Base-by-base conservation (phyloP, 345 rosid species). In the Firmiana major region DNA sequence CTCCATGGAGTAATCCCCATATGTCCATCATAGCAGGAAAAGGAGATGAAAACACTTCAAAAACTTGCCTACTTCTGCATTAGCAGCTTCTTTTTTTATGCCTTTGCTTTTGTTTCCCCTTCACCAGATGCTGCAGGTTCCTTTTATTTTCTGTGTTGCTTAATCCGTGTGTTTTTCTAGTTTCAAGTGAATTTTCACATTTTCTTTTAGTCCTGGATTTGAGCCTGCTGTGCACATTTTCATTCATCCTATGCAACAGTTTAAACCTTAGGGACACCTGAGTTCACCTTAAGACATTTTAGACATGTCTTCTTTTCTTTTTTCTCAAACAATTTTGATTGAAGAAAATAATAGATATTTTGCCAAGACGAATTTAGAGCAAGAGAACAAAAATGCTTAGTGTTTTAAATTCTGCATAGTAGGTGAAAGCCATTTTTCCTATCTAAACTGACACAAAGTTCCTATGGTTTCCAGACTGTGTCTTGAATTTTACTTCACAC, bases 391-490 rank as follows among this genome's bases (percentile, higher is more conserved):
- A 16, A 16, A 16, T 49, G 19, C 54, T 4, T 16, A 15, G 54
- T 7, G 4, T 55, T 55, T 5, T 21, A 2, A 55, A 21, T 9
- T 55, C 26, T 55, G 60, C 28, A 55, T 7, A 2, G 0, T n/a
- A 55, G 9, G 62, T 57, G 28, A 57, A 22, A 21, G 62, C 62
- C 13, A 54, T 8, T 70, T 58, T 57, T 67, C 2, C 31, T 68
- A n/a, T 7, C 21, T 64, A 34, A n/a, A 8, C 38, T 16, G n/a
- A 75, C 46, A 79, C 57, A 69, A 59, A 49, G 49, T 13, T 24
- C 4, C 24, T 16, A 31, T 42, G 22, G 19, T n/a, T 69, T 76
- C 79, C 81, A 86, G 87, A 8, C 58, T 87, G 91, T 77, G 66
- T 19, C 3, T 72, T 86, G 63, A 46, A 79, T 34, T 85, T 84